Evolutionary conservation across 1,139 yeast species (phyloP).

Genomic region (Candida sanyaensis): DNA sequence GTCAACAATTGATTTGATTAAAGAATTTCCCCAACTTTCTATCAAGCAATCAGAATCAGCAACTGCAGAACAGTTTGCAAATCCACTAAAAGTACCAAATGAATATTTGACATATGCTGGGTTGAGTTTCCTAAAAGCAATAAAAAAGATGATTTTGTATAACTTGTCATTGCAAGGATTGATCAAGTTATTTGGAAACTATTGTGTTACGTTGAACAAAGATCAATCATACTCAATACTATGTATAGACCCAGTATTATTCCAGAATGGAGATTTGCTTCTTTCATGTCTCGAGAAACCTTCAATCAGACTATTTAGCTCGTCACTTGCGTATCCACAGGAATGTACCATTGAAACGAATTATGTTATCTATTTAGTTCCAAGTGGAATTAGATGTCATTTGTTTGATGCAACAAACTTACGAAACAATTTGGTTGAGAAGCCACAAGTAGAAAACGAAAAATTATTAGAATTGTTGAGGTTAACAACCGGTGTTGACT

Average conservation of each 20-base stretch:
- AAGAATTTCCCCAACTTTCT: conserved; percentile 34
- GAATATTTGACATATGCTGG: conserved; percentile 43
- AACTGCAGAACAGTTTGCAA: conserved; percentile 23
- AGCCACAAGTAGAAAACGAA: conserved; percentile 33
- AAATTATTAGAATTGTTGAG: conserved; percentile 49
- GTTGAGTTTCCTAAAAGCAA: conserved; percentile 61
- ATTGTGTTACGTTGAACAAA: conserved; percentile 31
- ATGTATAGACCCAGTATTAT: conserved; percentile 57
- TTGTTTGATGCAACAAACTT: conserved; percentile 36
- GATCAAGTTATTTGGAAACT: conserved; percentile 57
- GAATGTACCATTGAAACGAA: conserved; percentile 21
- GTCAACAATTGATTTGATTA: conserved; percentile 29
- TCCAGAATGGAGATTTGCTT: conserved; percentile 54
- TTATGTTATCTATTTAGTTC: conserved; percentile 65
- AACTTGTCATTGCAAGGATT: conserved; percentile 43
- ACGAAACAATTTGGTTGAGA: conserved; percentile 13
- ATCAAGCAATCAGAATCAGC: conserved; percentile 31
- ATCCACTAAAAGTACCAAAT: conserved; percentile 21
- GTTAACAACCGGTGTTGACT: conserved; percentile 55
- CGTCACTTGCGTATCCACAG: conserved; percentile 17
- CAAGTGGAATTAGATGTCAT: conserved; percentile 75
- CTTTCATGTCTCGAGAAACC: conserved; percentile 26
- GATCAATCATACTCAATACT: conserved; percentile 25
- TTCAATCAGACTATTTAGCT: conserved; percentile 33
- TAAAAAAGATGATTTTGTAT: conserved; percentile 54